phyloP scores from a whole-genome alignment of 768 basidiomycete genomes.

The Hygrophoropsis aurantiaca region DNA sequence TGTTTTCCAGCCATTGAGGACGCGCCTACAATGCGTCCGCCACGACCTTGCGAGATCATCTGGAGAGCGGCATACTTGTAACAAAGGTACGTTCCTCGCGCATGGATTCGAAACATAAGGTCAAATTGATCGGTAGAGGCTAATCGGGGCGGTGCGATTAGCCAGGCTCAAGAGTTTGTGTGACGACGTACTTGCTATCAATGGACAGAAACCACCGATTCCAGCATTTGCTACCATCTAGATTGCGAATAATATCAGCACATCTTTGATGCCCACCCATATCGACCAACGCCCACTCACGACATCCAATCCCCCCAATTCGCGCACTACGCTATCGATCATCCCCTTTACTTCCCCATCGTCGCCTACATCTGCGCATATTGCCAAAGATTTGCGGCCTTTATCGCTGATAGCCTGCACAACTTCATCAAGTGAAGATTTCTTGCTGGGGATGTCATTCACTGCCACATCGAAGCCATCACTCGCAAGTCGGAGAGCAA shows the following conservation, averaged over 20 bases:
- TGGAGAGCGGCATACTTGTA: conserved; percentile 38
- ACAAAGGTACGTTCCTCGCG: conserved; percentile 31
- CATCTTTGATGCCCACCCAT: background rate
- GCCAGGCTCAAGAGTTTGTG: background rate
- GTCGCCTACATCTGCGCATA: conserved; percentile 39
- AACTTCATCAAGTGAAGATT: conserved; percentile 18
- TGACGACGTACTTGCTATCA: background rate
- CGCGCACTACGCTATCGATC: conserved; percentile 27
- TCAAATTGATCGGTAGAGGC: conserved; percentile 31
- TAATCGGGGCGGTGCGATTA: conserved; percentile 10
- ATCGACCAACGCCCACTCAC: conserved; percentile 25
- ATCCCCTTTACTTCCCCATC: conserved; percentile 44
- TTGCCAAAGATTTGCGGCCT: conserved; percentile 15
- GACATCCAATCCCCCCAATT: conserved; percentile 46
- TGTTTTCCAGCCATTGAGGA: conserved; percentile 36
- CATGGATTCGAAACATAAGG: conserved; percentile 31
- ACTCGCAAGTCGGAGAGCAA: conserved; percentile 15
- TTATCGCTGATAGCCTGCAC: background rate
- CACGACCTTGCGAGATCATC: conserved; percentile 40
- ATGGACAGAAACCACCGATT: background rate
- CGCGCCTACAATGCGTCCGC: conserved; percentile 40
- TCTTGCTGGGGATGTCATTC: conserved; percentile 15
- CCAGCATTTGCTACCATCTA: conserved; percentile 10
- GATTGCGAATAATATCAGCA: background rate
- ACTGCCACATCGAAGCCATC: conserved; percentile 20